phyloP scores from a whole-genome alignment of 2,329 filamentous ascomycete genomes.

The Zalaria sp. region DNA sequence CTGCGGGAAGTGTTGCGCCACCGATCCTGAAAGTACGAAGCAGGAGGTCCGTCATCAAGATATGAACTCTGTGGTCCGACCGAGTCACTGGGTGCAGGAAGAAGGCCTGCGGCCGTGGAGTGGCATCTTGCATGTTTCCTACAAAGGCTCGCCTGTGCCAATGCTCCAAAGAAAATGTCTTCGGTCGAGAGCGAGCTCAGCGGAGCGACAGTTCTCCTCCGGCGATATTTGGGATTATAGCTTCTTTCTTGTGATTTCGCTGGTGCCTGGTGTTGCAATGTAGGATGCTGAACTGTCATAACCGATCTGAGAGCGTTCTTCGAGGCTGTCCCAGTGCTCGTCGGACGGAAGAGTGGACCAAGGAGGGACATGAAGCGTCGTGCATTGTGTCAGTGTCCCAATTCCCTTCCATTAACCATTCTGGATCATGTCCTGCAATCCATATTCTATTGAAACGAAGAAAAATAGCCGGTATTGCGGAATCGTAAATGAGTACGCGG shows the following conservation, averaged over 20 bases:
- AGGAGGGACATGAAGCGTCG: slow-evolving; percentile 49
- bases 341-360: slow-evolving; percentile 39
- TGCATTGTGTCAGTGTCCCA: slow-evolving; percentile 38
- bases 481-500: background rate
- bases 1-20: no score
- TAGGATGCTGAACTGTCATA: slow-evolving; percentile 5
- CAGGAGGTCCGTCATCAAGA: no score
- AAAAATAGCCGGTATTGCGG: no score
- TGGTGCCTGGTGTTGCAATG: background rate
- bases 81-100: no score
- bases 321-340: slow-evolving; percentile 21
- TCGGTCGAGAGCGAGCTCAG: slow-evolving; percentile 3
- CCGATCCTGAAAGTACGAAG: no score
- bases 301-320: background rate
- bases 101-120: no score
- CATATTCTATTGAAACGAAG: no score
- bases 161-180: slow-evolving; percentile 4
- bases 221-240: no score
- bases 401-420: slow-evolving; percentile 2
- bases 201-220: background rate
- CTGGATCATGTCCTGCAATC: slow-evolving; percentile 1
- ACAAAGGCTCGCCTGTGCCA: slow-evolving; percentile 5
- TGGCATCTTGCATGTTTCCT: slow-evolving; percentile 3
- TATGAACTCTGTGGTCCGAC: no score
- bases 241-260: no score